phyloP scores from a whole-genome alignment of 2,329 filamentous ascomycete species.

The Raffaelea deltoideospora region DNA sequence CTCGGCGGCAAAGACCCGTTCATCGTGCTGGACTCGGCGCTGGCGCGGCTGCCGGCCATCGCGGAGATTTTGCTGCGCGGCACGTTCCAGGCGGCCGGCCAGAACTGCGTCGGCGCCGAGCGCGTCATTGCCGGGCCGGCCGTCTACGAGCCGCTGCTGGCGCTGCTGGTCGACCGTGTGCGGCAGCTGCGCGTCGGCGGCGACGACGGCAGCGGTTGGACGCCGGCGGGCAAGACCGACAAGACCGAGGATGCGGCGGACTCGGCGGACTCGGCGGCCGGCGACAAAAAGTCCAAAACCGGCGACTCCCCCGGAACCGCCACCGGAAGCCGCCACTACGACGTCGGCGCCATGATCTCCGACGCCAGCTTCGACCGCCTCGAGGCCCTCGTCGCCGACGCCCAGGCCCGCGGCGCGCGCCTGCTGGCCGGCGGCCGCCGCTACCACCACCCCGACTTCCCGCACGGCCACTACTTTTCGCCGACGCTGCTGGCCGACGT shows the following conservation, averaged over 20 bases:
- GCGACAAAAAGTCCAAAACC: no score
- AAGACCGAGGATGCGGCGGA: background rate
- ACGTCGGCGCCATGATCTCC: constrained; percentile 86
- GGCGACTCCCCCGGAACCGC: no score
- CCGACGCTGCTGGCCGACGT: constrained; percentile 90
- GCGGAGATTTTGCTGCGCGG: constrained; percentile 76
- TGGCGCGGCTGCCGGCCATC: constrained; percentile 53
- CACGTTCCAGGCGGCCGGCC: constrained; percentile 86
- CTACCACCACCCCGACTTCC: constrained; percentile 55
- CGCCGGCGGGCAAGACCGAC: background rate
- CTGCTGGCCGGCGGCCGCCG: constrained; percentile 69
- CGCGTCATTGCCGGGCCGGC: constrained; percentile 67
- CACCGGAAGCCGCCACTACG: no score
- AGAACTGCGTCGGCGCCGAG: constrained; percentile 97
- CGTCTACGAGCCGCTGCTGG: constrained; percentile 61
- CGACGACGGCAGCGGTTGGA: no score
- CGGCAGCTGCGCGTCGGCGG: constrained; percentile 59
- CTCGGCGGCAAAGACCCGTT: constrained; percentile 91
- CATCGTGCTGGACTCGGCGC: constrained; percentile 68
- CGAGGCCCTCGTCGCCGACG: constrained; percentile 62
- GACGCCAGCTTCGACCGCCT: constrained; percentile 58
- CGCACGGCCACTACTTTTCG: constrained; percentile 76
- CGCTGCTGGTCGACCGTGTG: constrained; percentile 58
- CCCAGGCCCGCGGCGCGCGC: constrained; percentile 62
- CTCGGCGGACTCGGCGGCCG: background rate